Base-by-base conservation (phyloP, 768 basidiomycete genomes). In the Rhizopogon vulgaris region DNA sequence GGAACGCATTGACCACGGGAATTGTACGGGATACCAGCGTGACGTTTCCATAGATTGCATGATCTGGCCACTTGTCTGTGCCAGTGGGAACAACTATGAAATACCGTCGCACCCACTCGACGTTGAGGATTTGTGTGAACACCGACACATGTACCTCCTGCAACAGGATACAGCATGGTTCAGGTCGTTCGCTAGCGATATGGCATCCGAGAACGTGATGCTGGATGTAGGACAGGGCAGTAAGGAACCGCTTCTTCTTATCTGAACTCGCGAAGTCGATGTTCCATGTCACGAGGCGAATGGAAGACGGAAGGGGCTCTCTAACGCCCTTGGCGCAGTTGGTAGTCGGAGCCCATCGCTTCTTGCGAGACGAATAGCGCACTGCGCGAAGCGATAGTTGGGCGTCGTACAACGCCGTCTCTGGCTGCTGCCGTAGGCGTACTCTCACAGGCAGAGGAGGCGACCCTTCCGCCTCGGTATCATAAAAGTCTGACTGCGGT, bases 261-360 rank as follows among this genome's bases (percentile, higher is more conserved):
- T 70, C 57, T 0, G 62, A 56, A 14, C 67, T 66, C 38, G 62
- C 56, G 61, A 77, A 82, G 60, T 85, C 78, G 49, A 90, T 58
- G 65, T 90, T 90, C 87, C 87, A 90, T 27, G 85, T 82, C 55
- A 90, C 64, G 45, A 90, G 63, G 51, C 72, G 73, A 45, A 89
- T 59, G 34, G 69, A 69, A 27, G 72, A 60, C n/a, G 78, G 77
- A 45, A 71, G 63, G 7, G 65, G 61, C 7, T 70, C 68, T 38
- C 61, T 62, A 56, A 68, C 58, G 37, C 66, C 65, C 52, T 62
- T 60, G n/a, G 68, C 67, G 49, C 69, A 69, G 47, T 69, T 62
- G 38, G 67, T 64, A 11, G 66, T 68, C 52, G 60, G 68, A 48
- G 68, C 47, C 67, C 67, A 68, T 6, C 68, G 62, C 18, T 50